These are phyloP conservation scores for Oryza meridionalis DNA, from an alignment of 176 grass and related monocot genomes.

Conservation along the genomic window DNA sequence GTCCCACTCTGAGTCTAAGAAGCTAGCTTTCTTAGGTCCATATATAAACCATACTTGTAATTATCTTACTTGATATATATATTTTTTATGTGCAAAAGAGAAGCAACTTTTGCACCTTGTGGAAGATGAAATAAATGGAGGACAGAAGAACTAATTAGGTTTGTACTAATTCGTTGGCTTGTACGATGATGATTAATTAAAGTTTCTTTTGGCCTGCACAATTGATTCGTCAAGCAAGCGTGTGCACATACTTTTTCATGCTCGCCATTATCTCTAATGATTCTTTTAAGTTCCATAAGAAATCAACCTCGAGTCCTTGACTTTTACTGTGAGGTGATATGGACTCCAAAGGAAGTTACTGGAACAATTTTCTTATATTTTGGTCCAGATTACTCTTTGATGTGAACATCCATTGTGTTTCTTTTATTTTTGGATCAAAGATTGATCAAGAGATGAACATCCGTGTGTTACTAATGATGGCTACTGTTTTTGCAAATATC, in stretches of 20 bases:
- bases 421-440: too few species aligned
- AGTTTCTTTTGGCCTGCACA: conserved; percentile 10
- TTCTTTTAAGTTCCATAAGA: conserved; percentile 30
- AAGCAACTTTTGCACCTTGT: neutral
- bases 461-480: neutral
- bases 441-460: neutral
- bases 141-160: conserved; percentile 3
- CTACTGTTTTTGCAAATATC: conserved; percentile 4
- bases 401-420: neutral
- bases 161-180: neutral
- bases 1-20: conserved; percentile 22
- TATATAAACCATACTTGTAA: conserved; percentile 23
- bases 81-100: conserved; percentile 4
- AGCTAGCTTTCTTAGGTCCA: conserved; percentile 29
- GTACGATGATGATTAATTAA: conserved; percentile 33
- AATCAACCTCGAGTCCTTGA: conserved; percentile 21
- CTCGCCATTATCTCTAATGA: conserved; percentile 42
- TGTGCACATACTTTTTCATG: conserved; percentile 37
- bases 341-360: conserved; percentile 4
- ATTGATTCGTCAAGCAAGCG: conserved; percentile 32
- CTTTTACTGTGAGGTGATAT: conserved; percentile 16
- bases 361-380: conserved; percentile 11
- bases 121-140: neutral
- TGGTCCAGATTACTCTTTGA: conserved; percentile 8
- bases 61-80: conserved; percentile 17